phyloP scores from a whole-genome alignment of 805 yeast genomes.

The Helenozyma baotianmanensis region DNA sequence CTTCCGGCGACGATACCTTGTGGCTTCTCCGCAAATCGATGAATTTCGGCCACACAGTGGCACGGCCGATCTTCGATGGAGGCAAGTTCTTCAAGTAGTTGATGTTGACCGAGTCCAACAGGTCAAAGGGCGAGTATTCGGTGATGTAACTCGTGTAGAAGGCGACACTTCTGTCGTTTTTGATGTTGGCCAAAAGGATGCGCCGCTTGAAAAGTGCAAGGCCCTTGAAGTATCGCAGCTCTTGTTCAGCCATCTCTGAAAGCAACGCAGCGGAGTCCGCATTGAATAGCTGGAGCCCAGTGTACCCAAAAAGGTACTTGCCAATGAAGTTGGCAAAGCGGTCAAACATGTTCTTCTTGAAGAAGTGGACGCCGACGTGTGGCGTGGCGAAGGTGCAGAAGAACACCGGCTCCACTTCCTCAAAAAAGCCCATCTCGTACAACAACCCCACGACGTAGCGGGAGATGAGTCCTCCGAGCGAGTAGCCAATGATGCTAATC shows the following conservation, averaged over 20 bases:
- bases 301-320: conserved; percentile 30
- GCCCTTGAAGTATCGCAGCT: conserved; percentile 48
- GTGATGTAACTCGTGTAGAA: conserved; percentile 81
- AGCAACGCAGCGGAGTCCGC: conserved; percentile 43
- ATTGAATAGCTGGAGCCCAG: conserved; percentile 33
- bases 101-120: conserved; percentile 44
- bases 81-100: conserved; percentile 46
- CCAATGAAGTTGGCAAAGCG: conserved; percentile 30
- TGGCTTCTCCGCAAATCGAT: conserved; percentile 44
- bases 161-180: conserved; percentile 82
- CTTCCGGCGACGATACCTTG: conserved; percentile 8
- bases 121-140: conserved; percentile 67
- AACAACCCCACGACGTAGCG: conserved; percentile 77
- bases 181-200: conserved; percentile 64
- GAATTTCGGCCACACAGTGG: conserved; percentile 41
- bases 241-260: conserved; percentile 49
- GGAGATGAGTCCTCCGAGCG: conserved; percentile 82
- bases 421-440: conserved; percentile 49
- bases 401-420: conserved; percentile 49
- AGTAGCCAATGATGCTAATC: conserved; percentile 80
- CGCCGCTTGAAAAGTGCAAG: conserved; percentile 53
- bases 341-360: conserved; percentile 29
- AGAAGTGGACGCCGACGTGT: conserved; percentile 56
- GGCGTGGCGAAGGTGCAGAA: conserved; percentile 51
- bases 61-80: conserved; percentile 32